Evolutionary conservation across 129 eudicot genomes (phyloP), one percentile per base, ranked within the genome.

Genomic region (Deinandra increscens): DNA sequence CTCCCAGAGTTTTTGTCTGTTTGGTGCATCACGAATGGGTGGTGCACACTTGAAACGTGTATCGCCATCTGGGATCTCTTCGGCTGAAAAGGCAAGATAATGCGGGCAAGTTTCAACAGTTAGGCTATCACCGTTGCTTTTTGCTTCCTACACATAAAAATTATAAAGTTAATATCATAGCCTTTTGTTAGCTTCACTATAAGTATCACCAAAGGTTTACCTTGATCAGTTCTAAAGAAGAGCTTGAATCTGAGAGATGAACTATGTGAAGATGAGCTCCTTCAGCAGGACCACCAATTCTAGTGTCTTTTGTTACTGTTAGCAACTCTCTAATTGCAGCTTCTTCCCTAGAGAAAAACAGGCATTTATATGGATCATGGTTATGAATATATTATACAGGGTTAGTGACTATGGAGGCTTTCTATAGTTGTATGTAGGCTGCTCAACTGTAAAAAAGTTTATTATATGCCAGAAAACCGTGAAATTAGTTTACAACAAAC

Each of bases 181-280:
- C 55, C 36, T 22, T 64, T 39, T 64, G 61, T 51, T 41, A 51
- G 45, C 31, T 43, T 42, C 31, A 12, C 20, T 37, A 64, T 29
- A 53, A 41, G 33, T n/a, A 41, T 4, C 1, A 26, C 71, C 36
- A 39, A 73, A 6, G 7, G 33, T 29, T 12, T 38, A 94, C 99
- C 91, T 89, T 89, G 19, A 94, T 84, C 70, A 94, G 80, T 66
- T 94, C 75, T 60, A 89, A 79, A 38, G 97, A 94, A 38, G 92
- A 71, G 53, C 83, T 69, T 29, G 97, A 81, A 85, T 94, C 99
- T 6, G 96, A 80, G 12, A 94, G 85, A 82, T 94, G 99, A 76
- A 94, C 97, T 78, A 94, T 78, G 81, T 94, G 99, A 74, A 94
- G 84, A 82, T 94, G 99, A 69, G 97, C 97, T 60, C 99, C 99